phyloP scores from a whole-genome alignment of 177 flowering plant genomes.

The Tripterygium wilfordii region DNA sequence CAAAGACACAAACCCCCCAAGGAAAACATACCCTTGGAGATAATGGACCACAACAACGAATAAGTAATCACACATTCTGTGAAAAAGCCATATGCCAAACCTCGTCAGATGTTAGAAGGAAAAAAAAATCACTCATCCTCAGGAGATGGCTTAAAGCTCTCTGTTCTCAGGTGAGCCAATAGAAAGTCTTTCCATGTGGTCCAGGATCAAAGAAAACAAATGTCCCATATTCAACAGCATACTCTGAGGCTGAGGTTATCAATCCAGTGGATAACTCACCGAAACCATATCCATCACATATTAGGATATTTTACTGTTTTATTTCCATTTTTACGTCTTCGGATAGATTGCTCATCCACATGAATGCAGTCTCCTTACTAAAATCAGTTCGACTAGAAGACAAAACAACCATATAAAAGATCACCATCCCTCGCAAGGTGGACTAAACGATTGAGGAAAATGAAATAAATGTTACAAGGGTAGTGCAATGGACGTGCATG shows the following conservation, averaged over 20 bases:
- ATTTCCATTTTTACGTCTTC: conserved; percentile 59
- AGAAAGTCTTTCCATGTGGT: conserved; percentile 77
- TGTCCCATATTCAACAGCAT: conserved; percentile 84
- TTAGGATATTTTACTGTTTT: conserved; percentile 61
- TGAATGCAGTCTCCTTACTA: conserved; percentile 75
- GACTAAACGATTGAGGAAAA: no score
- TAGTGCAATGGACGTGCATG: no score
- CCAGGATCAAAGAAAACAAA: conserved; percentile 96
- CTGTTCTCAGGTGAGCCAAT: conserved; percentile 72
- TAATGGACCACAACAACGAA: no score
- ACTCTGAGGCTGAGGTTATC: conserved; percentile 56
- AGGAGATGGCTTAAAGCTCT: conserved; percentile 57
- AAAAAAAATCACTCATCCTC: conserved; percentile 90
- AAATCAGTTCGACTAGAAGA: conserved; percentile 84
- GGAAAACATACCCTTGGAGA: no score
- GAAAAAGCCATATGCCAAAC: conserved; percentile 41
- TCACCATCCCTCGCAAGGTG: background rate
- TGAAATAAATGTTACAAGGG: no score
- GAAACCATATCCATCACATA: conserved; percentile 95
- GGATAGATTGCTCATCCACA: conserved; percentile 70
- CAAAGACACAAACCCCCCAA: no score
- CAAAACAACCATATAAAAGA: conserved; percentile 5
- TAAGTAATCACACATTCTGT: no score
- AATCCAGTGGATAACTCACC: conserved; percentile 76
- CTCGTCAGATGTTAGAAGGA: conserved; percentile 95